Evolutionary conservation across 495 filamentous ascomycete genomes (phyloP), one percentile per base, ranked within the genome.

Genomic region (Annulohypoxylon nitens): DNA sequence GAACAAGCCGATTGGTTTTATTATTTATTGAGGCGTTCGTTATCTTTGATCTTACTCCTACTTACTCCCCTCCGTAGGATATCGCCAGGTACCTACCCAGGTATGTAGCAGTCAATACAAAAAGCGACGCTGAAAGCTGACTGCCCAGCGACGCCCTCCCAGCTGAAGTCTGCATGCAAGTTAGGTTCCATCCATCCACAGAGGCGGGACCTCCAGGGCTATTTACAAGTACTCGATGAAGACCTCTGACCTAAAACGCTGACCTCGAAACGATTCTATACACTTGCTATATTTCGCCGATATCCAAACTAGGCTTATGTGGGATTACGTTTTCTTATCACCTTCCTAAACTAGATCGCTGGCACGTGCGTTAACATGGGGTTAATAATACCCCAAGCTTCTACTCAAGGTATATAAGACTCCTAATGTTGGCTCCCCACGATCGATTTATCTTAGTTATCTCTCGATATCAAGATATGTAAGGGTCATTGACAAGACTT

Each of bases 141-240:
- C 48, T 30, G 48, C 63, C 30, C 30, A 0, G 5, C 30, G 5
- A 30, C 30, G 30, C 30, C 30, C 3, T 30, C 62, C 20, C 45
- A 72, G 69, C 69, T 72, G 69, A 72, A 59, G 62, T 39, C 41
- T 63, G n/a, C 30, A 58, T 63, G 58, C 57, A 51, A 12, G 23
- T 30, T n/a, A 5, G 5, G 34, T 59, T 43, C 16, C 51, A 26
- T 45, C 45, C 36, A 47, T 37, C 8, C 23, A 55, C 7, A 33
- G 14, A 43, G 55, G 26, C 41, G 41, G 33, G n/a, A 39, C 51
- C 41, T 23, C 20, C 20, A 23, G 20, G 20, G 20, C 20, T 7
- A 25, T 45, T 51, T 50, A 25, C n/a, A 47, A 33, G 36, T 23
- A 33, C 39, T 43, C 12, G 4, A 4, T 43, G 36, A 39, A 39